phyloP scores from a whole-genome alignment of 225 moss, liverwort and hornwort species.

The Physcomitrellopsis africana region DNA sequence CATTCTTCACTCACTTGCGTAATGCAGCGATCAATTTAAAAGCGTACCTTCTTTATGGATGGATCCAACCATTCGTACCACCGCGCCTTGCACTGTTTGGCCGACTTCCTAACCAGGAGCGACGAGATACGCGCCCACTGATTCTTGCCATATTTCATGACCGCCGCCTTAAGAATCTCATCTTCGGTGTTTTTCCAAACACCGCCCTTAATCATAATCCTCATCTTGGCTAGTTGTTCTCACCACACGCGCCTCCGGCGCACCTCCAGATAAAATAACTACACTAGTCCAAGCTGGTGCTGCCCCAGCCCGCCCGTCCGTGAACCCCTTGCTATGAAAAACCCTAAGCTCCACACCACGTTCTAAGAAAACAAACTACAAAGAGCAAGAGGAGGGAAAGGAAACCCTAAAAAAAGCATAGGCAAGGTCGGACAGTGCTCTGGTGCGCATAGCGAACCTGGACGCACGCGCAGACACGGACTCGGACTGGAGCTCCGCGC shows the following conservation, averaged over 20 bases:
- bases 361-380: not conserved
- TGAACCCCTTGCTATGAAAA: not conserved
- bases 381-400: not conserved
- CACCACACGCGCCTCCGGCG: conserved; percentile 6
- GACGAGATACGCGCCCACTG: conserved; percentile 97
- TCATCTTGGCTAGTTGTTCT: conserved; percentile 70
- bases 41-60: conserved; percentile 86
- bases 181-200: conserved; percentile 98
- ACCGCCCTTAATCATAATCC: conserved; percentile 99
- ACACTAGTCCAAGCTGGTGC: not conserved
- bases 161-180: conserved; percentile 98
- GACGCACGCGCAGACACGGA: not conserved
- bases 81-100: conserved; percentile 95
- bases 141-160: conserved; percentile 98
- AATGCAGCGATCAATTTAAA: not conserved
- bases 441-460: not conserved
- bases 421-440: not conserved
- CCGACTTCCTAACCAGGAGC: conserved; percentile 88
- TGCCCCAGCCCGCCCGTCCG: not conserved
- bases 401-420: not conserved
- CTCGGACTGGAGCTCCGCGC: not conserved
- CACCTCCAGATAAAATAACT: not conserved
- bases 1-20: not conserved
- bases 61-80: conserved; percentile 99
- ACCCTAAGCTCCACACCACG: too few species aligned